Evolutionary conservation across 176 grass and related monocot genomes (phyloP).

Genomic region (Ensete ventricosum): DNA sequence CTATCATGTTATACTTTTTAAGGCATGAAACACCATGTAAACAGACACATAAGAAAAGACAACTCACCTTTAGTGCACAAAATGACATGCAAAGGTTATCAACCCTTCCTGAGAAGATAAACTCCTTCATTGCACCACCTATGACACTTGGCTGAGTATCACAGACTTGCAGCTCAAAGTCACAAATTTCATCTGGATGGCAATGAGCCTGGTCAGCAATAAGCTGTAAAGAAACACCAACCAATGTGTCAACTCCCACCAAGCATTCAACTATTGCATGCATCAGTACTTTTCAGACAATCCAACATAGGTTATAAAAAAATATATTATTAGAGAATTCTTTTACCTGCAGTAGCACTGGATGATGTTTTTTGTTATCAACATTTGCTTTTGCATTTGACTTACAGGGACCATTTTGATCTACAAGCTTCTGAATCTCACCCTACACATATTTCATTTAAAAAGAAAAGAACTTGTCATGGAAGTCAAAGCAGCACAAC

Average conservation of each 20-base stretch:
- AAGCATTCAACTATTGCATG: conserved; percentile 2
- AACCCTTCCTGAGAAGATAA: conserved; percentile 94
- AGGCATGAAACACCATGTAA: not conserved
- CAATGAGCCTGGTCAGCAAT: conserved; percentile 72
- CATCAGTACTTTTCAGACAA: not conserved
- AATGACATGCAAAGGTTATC: conserved; percentile 99
- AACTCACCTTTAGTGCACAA: conserved; percentile 70
- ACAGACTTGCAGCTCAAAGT: conserved; percentile 91
- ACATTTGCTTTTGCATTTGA: conserved; percentile 36
- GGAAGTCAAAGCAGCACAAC: too few relatives aligned
- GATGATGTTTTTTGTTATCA: conserved; percentile 53
- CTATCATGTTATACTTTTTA: not conserved
- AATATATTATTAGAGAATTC: not conserved
- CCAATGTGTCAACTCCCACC: not conserved
- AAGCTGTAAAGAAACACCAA: conserved; percentile 40
- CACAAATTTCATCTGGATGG: conserved; percentile 66
- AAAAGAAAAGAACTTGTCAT: conserved; percentile 9
- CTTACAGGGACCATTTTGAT: conserved; percentile 38
- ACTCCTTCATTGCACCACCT: conserved; percentile 86
- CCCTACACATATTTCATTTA: conserved; percentile 21
- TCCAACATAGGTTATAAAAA: not conserved
- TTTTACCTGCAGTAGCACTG: conserved; percentile 66
- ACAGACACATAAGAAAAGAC: not conserved
- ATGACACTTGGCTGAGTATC: conserved; percentile 83
- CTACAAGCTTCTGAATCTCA: conserved; percentile 61